These are phyloP conservation scores for Sporothrix inflata DNA, from an alignment of 2,329 filamentous ascomycete genomes.

Conservation along the genomic window DNA sequence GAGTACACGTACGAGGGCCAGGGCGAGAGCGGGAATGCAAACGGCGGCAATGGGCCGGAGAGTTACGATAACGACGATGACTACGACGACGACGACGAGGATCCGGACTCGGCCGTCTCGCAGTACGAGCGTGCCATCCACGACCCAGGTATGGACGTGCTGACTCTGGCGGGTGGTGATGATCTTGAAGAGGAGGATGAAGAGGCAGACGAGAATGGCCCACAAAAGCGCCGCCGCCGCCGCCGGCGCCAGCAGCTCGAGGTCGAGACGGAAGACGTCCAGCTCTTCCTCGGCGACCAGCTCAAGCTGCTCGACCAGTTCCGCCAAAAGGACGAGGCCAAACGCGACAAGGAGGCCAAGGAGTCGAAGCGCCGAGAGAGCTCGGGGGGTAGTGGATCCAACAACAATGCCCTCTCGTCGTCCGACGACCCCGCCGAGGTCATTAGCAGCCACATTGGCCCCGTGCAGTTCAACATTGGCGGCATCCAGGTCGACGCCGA, in stretches of 20 bases:
- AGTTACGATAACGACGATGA: slow-evolving; percentile 28
- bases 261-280: slow-evolving; percentile 71
- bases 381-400: slow-evolving; percentile 26
- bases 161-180: slow-evolving; percentile 51
- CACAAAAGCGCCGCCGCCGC: not conserved
- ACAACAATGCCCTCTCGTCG: slow-evolving; percentile 40
- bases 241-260: slow-evolving; percentile 48
- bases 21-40: not conserved
- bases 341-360: slow-evolving; percentile 45
- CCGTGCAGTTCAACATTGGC: slow-evolving; percentile 97
- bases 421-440: slow-evolving; percentile 43
- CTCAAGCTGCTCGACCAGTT: slow-evolving; percentile 71
- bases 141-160: slow-evolving; percentile 68
- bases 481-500: slow-evolving; percentile 96
- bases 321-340: slow-evolving; percentile 54
- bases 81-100: slow-evolving; percentile 37
- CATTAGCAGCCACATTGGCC: slow-evolving; percentile 81
- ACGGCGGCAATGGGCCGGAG: not conserved
- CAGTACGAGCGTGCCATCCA: slow-evolving; percentile 80
- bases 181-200: not conserved
- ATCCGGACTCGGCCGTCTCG: slow-evolving; percentile 63
- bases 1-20: slow-evolving; percentile 20
- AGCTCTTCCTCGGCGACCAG: slow-evolving; percentile 76
- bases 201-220: not conserved
- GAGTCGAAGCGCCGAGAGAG: slow-evolving; percentile 34